Evolutionary conservation across 2,329 filamentous ascomycete genomes (phyloP), one percentile per base, ranked within the genome.

Genomic region (Xylaria sp.): DNA sequence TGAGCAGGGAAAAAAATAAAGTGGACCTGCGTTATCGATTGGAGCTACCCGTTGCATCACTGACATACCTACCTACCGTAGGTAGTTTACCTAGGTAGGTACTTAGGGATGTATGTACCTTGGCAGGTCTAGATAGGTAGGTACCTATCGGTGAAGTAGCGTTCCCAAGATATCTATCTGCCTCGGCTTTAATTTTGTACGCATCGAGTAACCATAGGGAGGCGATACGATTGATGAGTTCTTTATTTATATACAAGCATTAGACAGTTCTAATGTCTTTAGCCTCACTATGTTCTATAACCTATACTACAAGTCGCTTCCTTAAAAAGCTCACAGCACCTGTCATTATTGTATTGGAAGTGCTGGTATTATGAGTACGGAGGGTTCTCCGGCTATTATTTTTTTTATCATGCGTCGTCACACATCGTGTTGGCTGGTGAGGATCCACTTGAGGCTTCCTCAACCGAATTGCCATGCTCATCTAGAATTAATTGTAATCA

Each of bases 11-110:
- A 65, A 66, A 65, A 67, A 63, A 47, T 67, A 60, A 65, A 67
- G 6, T 63, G 62, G 64, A 0, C 43, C 21, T 2, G 1, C 35
- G 10, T 56, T 68, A 68, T 68, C 61, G 61, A 66, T 66, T 62
- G 19, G 49, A 54, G 11, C 4, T n/a, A 13, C 15, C 1, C 9
- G 13, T 31, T 37, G 35, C 35, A n/a, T 38, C 7, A 13, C 31
- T 13, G 13, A 35, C 4, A 13, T 40, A 40, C 37, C 37, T 17
- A 5, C 37, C 37, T 13, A 40, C 6, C 37, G 4, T 15, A 5
- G 5, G 10, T 13, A 40, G n/a, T n/a, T n/a, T n/a, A n/a, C n/a
- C n/a, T n/a, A n/a, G n/a, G n/a, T n/a, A n/a, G n/a, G n/a, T n/a
- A n/a, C n/a, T n/a, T n/a, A n/a, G n/a, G n/a, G n/a, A n/a, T 5